Base-by-base conservation (phyloP, 495 filamentous ascomycete genomes). In the Hypoxylon rickii region DNA sequence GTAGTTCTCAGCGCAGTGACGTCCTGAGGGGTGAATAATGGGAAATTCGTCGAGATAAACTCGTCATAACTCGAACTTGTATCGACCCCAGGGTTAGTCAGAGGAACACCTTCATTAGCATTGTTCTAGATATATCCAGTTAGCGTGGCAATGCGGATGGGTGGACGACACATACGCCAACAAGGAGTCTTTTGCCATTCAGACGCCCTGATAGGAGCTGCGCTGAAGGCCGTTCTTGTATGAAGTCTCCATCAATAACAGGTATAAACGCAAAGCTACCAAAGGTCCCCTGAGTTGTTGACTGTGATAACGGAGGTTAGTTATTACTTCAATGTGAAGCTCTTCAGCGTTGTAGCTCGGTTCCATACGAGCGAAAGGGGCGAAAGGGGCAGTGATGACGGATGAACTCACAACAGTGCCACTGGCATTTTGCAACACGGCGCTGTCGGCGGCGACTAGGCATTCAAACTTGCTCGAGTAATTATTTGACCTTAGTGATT, bases 231-330 rank as follows among this genome's bases (percentile, higher is more conserved):
- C 71, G 70, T 16, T 82, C 71, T 38, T 72, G 71, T 47, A 88
- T 68, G 52, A 86, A 80, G 2, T 65, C 66, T 3, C 80, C 85
- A 53, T 89, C 86, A 1, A 83, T 81, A 2, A 88, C 85, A 6
- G 85, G 85, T 19, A 83, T 60, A 56, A 87, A 87, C 1, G 69
- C 82, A 75, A 79, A 87, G 13, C 76, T 84, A 21, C 83, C 72
- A 26, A 58, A 73, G 36, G 55, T 52, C 1, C 63, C 63, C 19
- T 40, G 42, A 7, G 58, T 66, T 5, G 63, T 66, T n/a, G 63
- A 66, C n/a, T n/a, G n/a, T n/a, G n/a, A n/a, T n/a, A n/a, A n/a
- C n/a, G n/a, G n/a, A n/a, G n/a, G n/a, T n/a, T n/a, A n/a, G n/a
- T n/a, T n/a, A n/a, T n/a, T n/a, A n/a, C n/a, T n/a, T n/a, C n/a